Evolutionary conservation across 257 asterid genomes (phyloP).

Genomic region (Cruciata laevipes): DNA sequence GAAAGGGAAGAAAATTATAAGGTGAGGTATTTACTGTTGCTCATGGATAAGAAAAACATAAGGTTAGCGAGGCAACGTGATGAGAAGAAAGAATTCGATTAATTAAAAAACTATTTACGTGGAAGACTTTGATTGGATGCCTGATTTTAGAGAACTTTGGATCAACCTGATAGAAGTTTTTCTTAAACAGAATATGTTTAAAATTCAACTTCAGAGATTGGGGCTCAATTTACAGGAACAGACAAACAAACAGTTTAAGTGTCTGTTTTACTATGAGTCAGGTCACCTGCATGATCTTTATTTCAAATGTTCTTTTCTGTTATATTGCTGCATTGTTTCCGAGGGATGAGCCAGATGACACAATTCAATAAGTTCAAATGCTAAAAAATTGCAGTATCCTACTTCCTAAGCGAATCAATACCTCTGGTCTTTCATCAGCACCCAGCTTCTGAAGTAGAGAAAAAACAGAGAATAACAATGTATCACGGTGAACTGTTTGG

Average conservation of each 20-base stretch:
- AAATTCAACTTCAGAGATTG: background rate
- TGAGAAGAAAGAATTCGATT: too few relatives aligned
- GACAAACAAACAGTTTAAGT: background rate
- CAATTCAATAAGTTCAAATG: background rate
- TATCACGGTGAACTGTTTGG: constrained; percentile 53
- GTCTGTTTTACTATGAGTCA: background rate
- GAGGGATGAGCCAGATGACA: background rate
- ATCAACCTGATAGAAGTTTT: too few relatives aligned
- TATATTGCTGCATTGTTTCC: background rate
- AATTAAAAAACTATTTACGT: too few relatives aligned
- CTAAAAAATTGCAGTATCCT: background rate
- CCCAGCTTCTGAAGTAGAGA: constrained; percentile 83
- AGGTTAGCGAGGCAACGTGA: too few relatives aligned
- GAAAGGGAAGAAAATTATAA: too few relatives aligned
- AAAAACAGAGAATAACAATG: constrained; percentile 75
- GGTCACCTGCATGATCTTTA: background rate
- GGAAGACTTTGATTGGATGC: too few relatives aligned
- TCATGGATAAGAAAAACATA: too few relatives aligned
- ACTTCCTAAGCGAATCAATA: constrained; percentile 28
- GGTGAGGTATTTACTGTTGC: too few relatives aligned
- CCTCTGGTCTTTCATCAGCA: constrained; percentile 98
- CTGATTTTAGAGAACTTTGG: too few relatives aligned
- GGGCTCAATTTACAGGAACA: background rate
- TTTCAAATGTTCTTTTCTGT: background rate
- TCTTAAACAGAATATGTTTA: too few relatives aligned